Percentiles rank a stretch among this genome's conserved stretches.
Conservation (phyloP, 352 stramenopile species). For the Pythium dissotocum region DNA sequence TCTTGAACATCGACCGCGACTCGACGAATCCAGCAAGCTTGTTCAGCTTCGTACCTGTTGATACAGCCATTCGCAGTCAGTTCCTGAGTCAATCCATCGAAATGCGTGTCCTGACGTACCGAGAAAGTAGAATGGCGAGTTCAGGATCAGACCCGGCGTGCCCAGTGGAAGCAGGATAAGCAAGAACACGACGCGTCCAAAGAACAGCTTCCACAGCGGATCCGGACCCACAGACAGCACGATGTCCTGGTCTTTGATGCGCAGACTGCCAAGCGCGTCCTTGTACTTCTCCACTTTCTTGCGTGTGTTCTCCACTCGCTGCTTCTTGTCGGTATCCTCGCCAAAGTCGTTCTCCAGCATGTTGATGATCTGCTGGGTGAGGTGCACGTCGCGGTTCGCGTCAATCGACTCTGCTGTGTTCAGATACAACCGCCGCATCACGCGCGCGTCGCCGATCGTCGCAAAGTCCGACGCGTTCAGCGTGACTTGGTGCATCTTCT, state of each 20-base stretch:
- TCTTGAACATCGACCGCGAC: slow-evolving; percentile 84
- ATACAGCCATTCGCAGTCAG: not conserved
- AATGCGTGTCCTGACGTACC: slow-evolving; percentile 35
- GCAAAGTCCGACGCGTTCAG: slow-evolving; percentile 70
- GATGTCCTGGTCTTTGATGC: slow-evolving; percentile 75
- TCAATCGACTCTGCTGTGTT: slow-evolving; percentile 64
- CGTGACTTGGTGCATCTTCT: slow-evolving; percentile 48
- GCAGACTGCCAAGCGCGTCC: slow-evolving; percentile 50
- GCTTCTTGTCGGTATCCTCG: slow-evolving; percentile 39
- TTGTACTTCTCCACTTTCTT: slow-evolving; percentile 67
- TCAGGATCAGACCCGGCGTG: slow-evolving; percentile 63
- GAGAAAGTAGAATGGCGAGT: slow-evolving; percentile 81
- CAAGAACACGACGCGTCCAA: slow-evolving; percentile 67
- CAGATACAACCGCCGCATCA: slow-evolving; percentile 71
- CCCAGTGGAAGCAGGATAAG: slow-evolving; percentile 70
- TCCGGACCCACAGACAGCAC: slow-evolving; percentile 48
- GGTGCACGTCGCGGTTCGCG: slow-evolving; percentile 67
- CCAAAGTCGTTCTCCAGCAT: slow-evolving; percentile 54
- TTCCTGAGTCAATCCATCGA: not conserved
- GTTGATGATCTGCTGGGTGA: slow-evolving; percentile 79
- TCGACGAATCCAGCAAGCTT: slow-evolving; percentile 63
- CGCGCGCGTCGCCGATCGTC: slow-evolving; percentile 56
- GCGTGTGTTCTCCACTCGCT: slow-evolving; percentile 33
- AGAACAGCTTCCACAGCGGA: slow-evolving; percentile 60
- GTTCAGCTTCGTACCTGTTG: slow-evolving; percentile 67